These are phyloP conservation scores for Theileria sp. DNA, from an alignment of 169 alveolate genomes.

Conservation along the genomic window DNA sequence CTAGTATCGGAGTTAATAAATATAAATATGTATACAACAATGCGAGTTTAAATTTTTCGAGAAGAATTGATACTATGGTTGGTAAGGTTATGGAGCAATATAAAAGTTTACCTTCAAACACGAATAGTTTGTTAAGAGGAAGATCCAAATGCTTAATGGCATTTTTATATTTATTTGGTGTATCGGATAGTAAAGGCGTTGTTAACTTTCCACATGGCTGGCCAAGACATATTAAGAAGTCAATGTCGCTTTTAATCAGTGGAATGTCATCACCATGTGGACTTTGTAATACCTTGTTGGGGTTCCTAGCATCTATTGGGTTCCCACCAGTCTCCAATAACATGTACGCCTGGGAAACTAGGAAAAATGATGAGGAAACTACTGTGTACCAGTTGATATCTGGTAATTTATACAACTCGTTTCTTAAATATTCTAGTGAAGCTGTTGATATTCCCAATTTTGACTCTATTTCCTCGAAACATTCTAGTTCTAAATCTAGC, in stretches of 20 bases:
- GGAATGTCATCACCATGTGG: constrained; percentile 81
- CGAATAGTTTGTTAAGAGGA: constrained; percentile 20
- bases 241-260: constrained; percentile 65
- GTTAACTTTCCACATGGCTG: constrained; percentile 82
- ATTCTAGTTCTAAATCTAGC: too few species aligned
- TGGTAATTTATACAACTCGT: constrained; percentile 31
- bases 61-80: constrained; percentile 3
- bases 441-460: constrained; percentile 40
- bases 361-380: constrained; percentile 64
- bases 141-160: constrained; percentile 72
- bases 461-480: neutral
- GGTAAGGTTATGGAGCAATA: constrained; percentile 53
- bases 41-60: neutral
- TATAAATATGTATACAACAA: neutral
- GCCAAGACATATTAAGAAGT: constrained; percentile 77
- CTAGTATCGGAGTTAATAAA: neutral
- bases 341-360: constrained; percentile 73
- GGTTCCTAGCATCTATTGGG: constrained; percentile 78
- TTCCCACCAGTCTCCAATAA: constrained; percentile 79
- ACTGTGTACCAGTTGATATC: constrained; percentile 59
- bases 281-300: constrained; percentile 76
- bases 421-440: constrained; percentile 34
- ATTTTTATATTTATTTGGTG: constrained; percentile 79
- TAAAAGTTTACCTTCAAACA: constrained; percentile 22
- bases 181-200: constrained; percentile 71